Percentiles rank a stretch among this genome's conserved stretches.
phyloP scores from a whole-genome alignment of 2,329 filamentous ascomycete species.

The Tolypocladium endophyticum region DNA sequence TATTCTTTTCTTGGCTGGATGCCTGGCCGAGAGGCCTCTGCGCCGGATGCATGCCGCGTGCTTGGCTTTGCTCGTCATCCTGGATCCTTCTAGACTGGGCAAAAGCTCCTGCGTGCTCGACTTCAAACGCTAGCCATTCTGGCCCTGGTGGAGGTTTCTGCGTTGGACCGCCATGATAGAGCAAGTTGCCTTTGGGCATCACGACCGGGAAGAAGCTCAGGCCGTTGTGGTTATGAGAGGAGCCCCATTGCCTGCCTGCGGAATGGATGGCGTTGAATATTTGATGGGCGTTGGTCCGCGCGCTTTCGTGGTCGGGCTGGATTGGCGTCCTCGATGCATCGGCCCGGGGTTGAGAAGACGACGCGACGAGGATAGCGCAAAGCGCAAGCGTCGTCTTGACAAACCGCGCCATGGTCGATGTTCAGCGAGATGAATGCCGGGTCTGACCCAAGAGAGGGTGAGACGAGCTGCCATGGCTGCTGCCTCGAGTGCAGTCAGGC shows the following conservation, averaged over 20 bases:
- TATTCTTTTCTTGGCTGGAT: neutral
- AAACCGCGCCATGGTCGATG: neutral
- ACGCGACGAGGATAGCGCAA: neutral
- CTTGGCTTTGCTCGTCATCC: neutral
- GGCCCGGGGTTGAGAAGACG: neutral
- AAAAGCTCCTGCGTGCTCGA: slow-evolving; percentile 62
- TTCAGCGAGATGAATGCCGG: neutral
- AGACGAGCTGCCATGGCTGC: neutral
- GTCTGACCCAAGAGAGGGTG: neutral
- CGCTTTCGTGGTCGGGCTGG: slow-evolving; percentile 24
- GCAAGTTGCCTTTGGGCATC: slow-evolving; percentile 51
- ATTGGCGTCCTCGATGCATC: slow-evolving; percentile 9
- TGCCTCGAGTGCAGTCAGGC: neutral
- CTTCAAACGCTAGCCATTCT: slow-evolving; percentile 69
- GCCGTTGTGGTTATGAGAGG: slow-evolving; percentile 63
- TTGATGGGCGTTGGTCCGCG: slow-evolving; percentile 43
- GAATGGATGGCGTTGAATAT: slow-evolving; percentile 67
- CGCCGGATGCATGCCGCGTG: neutral
- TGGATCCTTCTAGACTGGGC: slow-evolving; percentile 20
- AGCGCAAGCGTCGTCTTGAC: neutral
- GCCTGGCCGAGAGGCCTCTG: neutral
- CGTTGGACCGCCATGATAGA: slow-evolving; percentile 54
- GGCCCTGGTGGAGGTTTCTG: slow-evolving; percentile 36
- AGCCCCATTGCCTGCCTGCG: slow-evolving; percentile 65
- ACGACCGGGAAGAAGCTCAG: slow-evolving; percentile 59